These are phyloP conservation scores for Pichia norvegensis DNA, from an alignment of 1,139 yeast species.

Conservation along the genomic window DNA sequence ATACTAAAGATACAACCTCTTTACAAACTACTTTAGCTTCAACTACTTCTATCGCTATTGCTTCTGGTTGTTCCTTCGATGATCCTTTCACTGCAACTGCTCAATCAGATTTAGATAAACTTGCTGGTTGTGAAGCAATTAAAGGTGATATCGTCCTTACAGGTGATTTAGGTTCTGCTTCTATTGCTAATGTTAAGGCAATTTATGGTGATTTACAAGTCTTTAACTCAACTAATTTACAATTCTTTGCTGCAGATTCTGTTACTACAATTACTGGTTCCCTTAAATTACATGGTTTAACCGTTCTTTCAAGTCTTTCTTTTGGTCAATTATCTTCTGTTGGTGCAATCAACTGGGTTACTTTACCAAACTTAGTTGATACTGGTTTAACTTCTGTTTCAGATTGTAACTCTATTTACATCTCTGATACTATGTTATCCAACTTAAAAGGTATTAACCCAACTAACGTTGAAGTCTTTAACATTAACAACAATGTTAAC, in stretches of 20 bases:
- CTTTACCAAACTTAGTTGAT: slow-evolving; percentile 71
- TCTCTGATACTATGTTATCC: slow-evolving; percentile 81
- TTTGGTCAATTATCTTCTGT: slow-evolving; percentile 77
- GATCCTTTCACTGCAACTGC: slow-evolving; percentile 57
- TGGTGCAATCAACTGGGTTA: slow-evolving; percentile 68
- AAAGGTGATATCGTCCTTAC: slow-evolving; percentile 69
- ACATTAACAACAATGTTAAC: slow-evolving; percentile 82
- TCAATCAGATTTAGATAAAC: slow-evolving; percentile 67
- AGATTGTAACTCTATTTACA: slow-evolving; percentile 60
- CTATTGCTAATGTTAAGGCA: slow-evolving; percentile 50
- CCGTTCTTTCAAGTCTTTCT: slow-evolving; percentile 58
- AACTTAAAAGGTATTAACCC: slow-evolving; percentile 78
- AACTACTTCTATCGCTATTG: slow-evolving; percentile 36
- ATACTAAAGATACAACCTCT: slow-evolving; percentile 10
- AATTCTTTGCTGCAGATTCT: slow-evolving; percentile 65
- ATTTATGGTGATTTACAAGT: slow-evolving; percentile 70
- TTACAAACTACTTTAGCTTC: slow-evolving; percentile 29
- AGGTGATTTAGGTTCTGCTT: slow-evolving; percentile 52
- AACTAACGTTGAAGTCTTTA: slow-evolving; percentile 59
- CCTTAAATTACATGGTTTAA: slow-evolving; percentile 55
- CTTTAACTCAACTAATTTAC: slow-evolving; percentile 56
- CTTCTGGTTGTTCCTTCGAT: slow-evolving; percentile 48
- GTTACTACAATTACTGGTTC: slow-evolving; percentile 68
- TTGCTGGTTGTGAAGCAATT: slow-evolving; percentile 69
- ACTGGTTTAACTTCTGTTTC: slow-evolving; percentile 76